Conservation (phyloP, 208 protist species). For the Trichomonas vaginalis region DNA sequence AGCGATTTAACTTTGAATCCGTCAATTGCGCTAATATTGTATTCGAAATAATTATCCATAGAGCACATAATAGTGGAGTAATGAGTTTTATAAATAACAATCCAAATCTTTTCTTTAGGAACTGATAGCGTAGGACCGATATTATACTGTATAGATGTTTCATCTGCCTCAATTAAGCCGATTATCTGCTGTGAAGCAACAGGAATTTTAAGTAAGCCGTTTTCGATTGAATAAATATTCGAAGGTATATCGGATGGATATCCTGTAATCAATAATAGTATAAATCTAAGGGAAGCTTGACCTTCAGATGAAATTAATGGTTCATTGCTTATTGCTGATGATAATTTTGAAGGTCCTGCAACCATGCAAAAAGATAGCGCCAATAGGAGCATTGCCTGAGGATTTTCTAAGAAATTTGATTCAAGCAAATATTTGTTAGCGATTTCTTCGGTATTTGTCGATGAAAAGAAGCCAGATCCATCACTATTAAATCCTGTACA, state of each 20-base stretch:
- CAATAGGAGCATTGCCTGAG: neutral
- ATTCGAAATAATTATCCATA: neutral
- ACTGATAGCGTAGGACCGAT: neutral
- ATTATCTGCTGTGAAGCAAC: neutral
- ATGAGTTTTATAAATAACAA: neutral
- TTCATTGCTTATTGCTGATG: neutral
- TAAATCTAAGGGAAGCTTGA: neutral
- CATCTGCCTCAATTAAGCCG: neutral
- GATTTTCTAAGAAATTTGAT: neutral
- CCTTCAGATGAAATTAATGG: neutral
- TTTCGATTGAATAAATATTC: neutral
- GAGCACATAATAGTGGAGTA: neutral
- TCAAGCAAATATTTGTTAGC: neutral
- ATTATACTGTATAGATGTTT: neutral
- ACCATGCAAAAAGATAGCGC: neutral
- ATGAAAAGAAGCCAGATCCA: neutral
- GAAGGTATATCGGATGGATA: neutral
- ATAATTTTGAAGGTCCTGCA: neutral
- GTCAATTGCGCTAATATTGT: neutral
- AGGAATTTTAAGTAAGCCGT: neutral
- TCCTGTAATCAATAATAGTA: neutral
- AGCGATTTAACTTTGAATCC: neutral
- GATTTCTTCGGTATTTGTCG: neutral
- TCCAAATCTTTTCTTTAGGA: neutral
- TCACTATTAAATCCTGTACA: neutral